A percentile compares a stretch with the other conserved stretches of the same genome.
These are phyloP conservation scores for Chiua sp. DNA, from an alignment of 1,284 basidiomycete genomes.

Conservation along the genomic window DNA sequence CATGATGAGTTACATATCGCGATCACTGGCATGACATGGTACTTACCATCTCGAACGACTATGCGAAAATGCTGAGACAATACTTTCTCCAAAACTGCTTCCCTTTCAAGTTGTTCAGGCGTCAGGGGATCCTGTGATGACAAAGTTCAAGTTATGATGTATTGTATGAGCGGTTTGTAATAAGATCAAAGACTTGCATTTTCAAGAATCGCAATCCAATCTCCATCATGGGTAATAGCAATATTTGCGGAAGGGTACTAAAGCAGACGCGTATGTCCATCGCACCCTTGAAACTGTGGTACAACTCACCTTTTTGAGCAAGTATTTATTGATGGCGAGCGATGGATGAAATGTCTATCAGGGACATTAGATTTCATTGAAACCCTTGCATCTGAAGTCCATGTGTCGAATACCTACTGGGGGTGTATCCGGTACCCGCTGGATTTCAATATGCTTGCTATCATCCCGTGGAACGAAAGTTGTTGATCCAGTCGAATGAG, in stretches of 20 bases:
- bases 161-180: background rate
- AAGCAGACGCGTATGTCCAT: background rate
- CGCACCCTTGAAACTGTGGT: background rate
- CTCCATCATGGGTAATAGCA: slow-evolving; percentile 6
- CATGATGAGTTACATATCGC: background rate
- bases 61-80: slow-evolving; percentile 3
- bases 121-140: background rate
- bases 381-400: background rate
- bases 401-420: background rate
- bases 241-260: slow-evolving; percentile 14
- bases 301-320: slow-evolving; percentile 9
- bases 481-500: background rate
- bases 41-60: slow-evolving; percentile 1
- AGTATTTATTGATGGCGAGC: slow-evolving; percentile 13
- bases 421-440: slow-evolving; percentile 6
- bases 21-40: background rate
- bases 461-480: background rate
- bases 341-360: slow-evolving; percentile 16
- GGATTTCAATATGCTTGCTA: background rate
- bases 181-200: slow-evolving; percentile 5
- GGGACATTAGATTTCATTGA: background rate
- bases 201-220: slow-evolving; percentile 17
- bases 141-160: background rate
- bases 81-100: background rate
- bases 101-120: background rate